Evolutionary conservation across 1,284 basidiomycete species (phyloP), one percentile per base, ranked within the genome.

Genomic region (Cystobasidiaceae sp.): DNA sequence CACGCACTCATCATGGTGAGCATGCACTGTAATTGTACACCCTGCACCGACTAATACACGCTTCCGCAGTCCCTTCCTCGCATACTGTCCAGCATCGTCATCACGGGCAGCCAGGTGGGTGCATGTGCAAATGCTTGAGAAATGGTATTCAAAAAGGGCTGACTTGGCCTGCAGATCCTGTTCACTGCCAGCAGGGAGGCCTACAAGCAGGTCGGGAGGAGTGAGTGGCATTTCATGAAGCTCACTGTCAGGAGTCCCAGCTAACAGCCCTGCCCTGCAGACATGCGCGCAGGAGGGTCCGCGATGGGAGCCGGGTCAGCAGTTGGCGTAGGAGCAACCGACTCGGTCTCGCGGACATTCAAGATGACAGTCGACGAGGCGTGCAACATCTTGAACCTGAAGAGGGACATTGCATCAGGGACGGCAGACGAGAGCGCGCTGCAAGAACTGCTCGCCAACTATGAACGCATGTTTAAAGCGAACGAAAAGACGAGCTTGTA

Each of bases 361-460:
- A 84, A 87, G 48, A 96, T 99, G 93, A 93, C 91, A 23, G 75
- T 96, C 70, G 94, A 98, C 71, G 96, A 98, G 80, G 96, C 96
- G 25, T 87, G 88, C 72, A 80, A 97, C 67, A 93, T 99, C 74
- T 80, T 99, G 71, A 97, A 99, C 76, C 80, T 86, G 44, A 84
- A 85, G 58, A 88, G 82, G 33, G 86, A 88, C 25, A 73, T 64
- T 17, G 55, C 44, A 21, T 57, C 23, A n/a, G 68, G 46, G 7
- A 32, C 64, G 25, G 57, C 34, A 13, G 52, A 62, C 11, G 70
- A 71, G 41, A 51, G 34, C 6, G 69, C 81, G 0, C 76, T 88
- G 75, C 87, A 91, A 74, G 80, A 79, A 61, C 80, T 93, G 25
- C 74, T 88, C 54, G 86, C 87, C 91, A 85, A 88, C 75, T 97